These are phyloP conservation scores for Boletellus sp. DNA, from an alignment of 1,284 basidiomycete species.

Conservation along the genomic window DNA sequence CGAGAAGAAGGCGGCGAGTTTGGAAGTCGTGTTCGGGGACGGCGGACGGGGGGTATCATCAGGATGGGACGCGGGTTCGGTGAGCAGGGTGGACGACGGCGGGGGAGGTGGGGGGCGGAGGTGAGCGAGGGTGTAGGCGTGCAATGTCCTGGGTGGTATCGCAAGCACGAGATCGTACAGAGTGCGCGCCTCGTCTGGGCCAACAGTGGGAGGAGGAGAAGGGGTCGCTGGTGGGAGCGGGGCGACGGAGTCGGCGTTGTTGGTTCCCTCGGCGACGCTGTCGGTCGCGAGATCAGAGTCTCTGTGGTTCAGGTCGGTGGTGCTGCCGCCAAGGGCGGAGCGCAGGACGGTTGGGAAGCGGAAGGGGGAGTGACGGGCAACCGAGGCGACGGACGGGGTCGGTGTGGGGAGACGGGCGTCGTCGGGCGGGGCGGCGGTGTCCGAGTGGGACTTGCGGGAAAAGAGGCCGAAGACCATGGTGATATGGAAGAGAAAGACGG, in stretches of 20 bases:
- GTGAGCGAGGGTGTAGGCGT: constrained; percentile 55
- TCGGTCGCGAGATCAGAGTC: constrained; percentile 9
- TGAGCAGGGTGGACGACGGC: constrained; percentile 9
- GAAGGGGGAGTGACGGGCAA: constrained; percentile 27
- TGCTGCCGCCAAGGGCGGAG: constrained; percentile 22
- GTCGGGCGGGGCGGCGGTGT: constrained; percentile 10
- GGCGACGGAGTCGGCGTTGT: constrained; percentile 3
- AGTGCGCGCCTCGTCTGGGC: constrained; percentile 26
- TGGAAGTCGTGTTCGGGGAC: constrained; percentile 34
- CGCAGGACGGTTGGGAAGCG: constrained; percentile 24
- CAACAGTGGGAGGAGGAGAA: constrained; percentile 17
- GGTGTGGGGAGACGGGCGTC: constrained; percentile 48
- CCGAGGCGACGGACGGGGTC: constrained; percentile 44
- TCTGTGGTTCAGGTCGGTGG: constrained; percentile 16
- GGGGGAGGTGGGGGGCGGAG: constrained; percentile 33
- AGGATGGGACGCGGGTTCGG: background rate
- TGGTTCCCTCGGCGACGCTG: constrained; percentile 9
- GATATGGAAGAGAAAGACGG: constrained; percentile 2
- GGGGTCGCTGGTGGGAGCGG: constrained; percentile 24
- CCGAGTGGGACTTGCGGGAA: constrained; percentile 35
- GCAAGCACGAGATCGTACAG: constrained; percentile 51
- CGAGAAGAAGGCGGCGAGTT: constrained; percentile 54
- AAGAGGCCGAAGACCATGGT: constrained; percentile 53
- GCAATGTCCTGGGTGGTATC: constrained; percentile 63
- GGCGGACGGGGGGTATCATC: constrained; percentile 22